Evolutionary conservation across 768 basidiomycete species (phyloP).

Genomic region (Pleurotus djamor): DNA sequence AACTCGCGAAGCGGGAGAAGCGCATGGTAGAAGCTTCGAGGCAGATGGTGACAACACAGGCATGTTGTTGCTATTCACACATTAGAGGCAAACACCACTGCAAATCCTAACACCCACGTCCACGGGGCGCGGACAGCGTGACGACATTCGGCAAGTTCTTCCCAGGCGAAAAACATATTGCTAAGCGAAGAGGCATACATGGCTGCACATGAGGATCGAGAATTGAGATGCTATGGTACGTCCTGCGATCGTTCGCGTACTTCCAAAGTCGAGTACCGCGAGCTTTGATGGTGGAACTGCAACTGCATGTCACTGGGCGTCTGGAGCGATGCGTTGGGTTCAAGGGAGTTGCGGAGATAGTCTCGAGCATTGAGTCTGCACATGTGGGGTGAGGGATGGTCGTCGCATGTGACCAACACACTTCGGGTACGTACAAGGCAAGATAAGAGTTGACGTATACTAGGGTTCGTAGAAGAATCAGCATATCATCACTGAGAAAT

Average conservation of each 20-base stretch:
- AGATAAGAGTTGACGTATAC: constrained; percentile 7
- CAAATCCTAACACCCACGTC: not conserved
- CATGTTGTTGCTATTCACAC: constrained; percentile 1
- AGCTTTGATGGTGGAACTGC: not conserved
- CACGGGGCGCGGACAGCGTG: not conserved
- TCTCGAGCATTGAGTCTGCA: constrained; percentile 8
- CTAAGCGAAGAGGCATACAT: not conserved
- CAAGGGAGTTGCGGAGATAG: not conserved
- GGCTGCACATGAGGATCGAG: not conserved
- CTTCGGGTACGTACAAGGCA: constrained; percentile 1
- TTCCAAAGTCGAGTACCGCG: not conserved
- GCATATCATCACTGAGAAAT: not conserved
- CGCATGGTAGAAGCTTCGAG: not conserved
- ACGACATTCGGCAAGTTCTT: not conserved
- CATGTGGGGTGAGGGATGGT: not conserved
- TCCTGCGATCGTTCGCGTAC: not conserved
- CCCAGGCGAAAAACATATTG: not conserved
- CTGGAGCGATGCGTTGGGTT: not conserved
- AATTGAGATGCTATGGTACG: not conserved
- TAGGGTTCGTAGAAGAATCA: not conserved
- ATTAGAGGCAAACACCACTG: not conserved
- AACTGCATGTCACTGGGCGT: not conserved
- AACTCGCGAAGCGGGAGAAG: not conserved
- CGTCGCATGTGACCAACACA: not conserved
- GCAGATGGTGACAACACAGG: not conserved